Evolutionary conservation across 768 basidiomycete genomes (phyloP).

Genomic region (Tephrocybe sp.): DNA sequence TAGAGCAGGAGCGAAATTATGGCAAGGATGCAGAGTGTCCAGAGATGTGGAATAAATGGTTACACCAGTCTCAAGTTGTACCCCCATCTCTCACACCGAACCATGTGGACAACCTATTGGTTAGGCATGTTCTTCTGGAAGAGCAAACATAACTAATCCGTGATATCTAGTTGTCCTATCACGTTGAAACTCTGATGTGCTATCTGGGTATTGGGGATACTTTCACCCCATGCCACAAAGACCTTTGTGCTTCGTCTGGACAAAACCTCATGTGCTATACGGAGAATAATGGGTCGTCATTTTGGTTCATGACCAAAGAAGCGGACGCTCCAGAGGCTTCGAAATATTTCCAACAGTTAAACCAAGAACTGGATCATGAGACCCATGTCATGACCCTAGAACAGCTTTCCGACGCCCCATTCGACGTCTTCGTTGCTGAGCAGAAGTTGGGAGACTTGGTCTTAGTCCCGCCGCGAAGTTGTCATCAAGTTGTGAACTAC

Average conservation of each 20-base stretch:
- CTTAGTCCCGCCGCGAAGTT: slow-evolving; percentile 76
- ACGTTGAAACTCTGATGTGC: slow-evolving; percentile 80
- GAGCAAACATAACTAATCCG: neutral
- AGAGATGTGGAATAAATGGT: slow-evolving; percentile 58
- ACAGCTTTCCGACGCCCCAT: slow-evolving; percentile 63
- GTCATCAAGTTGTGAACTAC: slow-evolving; percentile 80
- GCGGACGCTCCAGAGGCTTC: slow-evolving; percentile 52
- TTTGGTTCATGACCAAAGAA: slow-evolving; percentile 84
- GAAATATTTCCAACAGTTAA: slow-evolving; percentile 55
- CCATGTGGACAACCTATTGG: slow-evolving; percentile 54
- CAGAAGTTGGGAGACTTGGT: slow-evolving; percentile 78
- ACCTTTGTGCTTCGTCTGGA: slow-evolving; percentile 79
- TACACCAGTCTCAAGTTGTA: slow-evolving; percentile 43
- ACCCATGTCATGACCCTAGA: slow-evolving; percentile 59
- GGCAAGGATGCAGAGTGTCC: slow-evolving; percentile 81
- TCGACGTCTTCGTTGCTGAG: slow-evolving; percentile 65
- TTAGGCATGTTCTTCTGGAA: slow-evolving; percentile 20
- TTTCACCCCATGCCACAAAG: slow-evolving; percentile 83
- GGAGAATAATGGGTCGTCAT: slow-evolving; percentile 67
- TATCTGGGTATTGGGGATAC: slow-evolving; percentile 83
- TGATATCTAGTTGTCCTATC: slow-evolving; percentile 33
- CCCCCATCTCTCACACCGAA: slow-evolving; percentile 53
- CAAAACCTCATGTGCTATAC: slow-evolving; percentile 88
- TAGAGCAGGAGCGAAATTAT: slow-evolving; percentile 64
- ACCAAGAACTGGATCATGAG: slow-evolving; percentile 72